phyloP scores from a whole-genome alignment of 305 asterid genomes.

The Stenogyne calaminthoides region DNA sequence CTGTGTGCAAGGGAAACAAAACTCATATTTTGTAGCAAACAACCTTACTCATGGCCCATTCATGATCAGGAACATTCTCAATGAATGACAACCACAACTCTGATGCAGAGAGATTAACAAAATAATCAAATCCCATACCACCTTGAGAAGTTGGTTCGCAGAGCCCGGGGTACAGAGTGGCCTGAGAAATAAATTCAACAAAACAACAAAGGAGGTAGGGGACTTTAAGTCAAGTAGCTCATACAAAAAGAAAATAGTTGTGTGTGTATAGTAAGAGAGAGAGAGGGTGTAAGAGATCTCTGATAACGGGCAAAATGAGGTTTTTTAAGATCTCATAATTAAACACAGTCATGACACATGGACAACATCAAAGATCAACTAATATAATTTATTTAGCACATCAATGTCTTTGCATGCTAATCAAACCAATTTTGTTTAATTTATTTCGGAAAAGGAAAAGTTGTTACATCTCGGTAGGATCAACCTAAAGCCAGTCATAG shows the following conservation, averaged over 20 bases:
- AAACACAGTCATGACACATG: neutral
- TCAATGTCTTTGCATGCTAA: neutral
- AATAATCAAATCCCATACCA: too few species aligned
- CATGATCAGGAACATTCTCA: too few species aligned
- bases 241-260: too few species aligned
- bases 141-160: too few species aligned
- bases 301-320: neutral
- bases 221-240: neutral
- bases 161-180: too few species aligned
- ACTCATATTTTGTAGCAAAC: constrained; percentile 14
- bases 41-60: too few species aligned
- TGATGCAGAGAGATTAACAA: too few species aligned
- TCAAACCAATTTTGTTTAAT: neutral
- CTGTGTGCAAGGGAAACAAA: constrained; percentile 22
- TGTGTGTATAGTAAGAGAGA: too few species aligned
- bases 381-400: constrained; percentile 13
- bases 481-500: constrained; percentile 9
- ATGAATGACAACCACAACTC: too few species aligned
- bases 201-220: constrained; percentile 17
- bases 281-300: neutral
- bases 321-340: neutral
- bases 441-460: neutral
- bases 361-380: constrained; percentile 6
- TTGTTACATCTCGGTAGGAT: neutral
- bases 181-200: constrained; percentile 48